Base-by-base conservation (phyloP, 768 basidiomycete genomes). In the Sporobolomyces roseus region DNA sequence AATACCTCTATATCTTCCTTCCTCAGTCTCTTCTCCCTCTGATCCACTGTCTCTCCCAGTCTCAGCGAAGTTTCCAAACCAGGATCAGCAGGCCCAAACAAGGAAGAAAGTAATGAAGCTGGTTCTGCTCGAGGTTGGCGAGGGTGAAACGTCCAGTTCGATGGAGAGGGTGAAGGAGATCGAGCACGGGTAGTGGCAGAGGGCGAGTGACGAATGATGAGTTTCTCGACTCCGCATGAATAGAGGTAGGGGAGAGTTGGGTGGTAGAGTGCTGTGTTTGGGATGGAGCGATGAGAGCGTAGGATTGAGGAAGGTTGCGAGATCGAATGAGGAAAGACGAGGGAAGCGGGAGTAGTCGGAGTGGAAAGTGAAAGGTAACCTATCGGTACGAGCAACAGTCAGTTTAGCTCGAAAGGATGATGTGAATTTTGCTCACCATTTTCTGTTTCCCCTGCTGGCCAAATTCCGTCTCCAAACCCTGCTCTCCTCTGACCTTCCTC, bases 211-310 rank as follows among this genome's bases (percentile, higher is more conserved):
- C 53, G 54, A 14, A 69, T 27, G 35, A 73, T 33, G 36, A 52
- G 3, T 35, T 73, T 73, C 77, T 92, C 90, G 27, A 91, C 83
- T 4, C 90, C 90, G 6, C 86, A 81, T 6, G 89, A 89, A 41
- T 84, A 82, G 35, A 89, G 79, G 62, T 86, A 83, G 5, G 87
- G 83, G 48, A 87, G 80, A 27, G 83, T 80, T 2, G 90, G 90
- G 75, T 91, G 90, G 65, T 90, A 84, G 30, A 88, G 78, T 4
- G 84, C 81, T 0, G 85, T 84, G 75, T 91, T 92, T 51, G 91
- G 85, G 60, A 92, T 89, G 2, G 89, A 89, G 46, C 83, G 79
- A 76, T 91, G 89, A 6, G 88, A 88, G 86, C 66, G 46, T 49
- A 70, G 38, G 54, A 61, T 41, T 9, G 53, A 27, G 0, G 63